Conservation (phyloP, 2,329 filamentous ascomycete species). For the Zasmidium citrigriseum region DNA sequence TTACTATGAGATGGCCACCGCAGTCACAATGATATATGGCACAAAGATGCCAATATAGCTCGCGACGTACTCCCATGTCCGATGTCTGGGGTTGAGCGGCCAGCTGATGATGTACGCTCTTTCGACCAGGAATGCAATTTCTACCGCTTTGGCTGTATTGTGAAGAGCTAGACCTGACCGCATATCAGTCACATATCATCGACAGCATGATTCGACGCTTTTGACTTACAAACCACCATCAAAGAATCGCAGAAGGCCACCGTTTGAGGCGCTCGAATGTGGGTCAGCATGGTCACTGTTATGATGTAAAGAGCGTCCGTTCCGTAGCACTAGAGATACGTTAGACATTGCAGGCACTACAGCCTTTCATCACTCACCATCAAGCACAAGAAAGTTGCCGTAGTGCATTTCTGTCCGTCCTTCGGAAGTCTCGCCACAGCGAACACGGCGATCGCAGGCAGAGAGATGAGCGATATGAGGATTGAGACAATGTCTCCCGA, state of each 20-base stretch:
- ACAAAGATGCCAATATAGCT: slow-evolving; percentile 9
- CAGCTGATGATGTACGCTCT: slow-evolving; percentile 17
- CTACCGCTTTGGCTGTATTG: slow-evolving; percentile 9
- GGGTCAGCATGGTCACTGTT: slow-evolving; percentile 5
- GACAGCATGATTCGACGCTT: neutral
- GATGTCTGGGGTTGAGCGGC: slow-evolving; percentile 2
- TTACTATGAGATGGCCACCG: slow-evolving; percentile 6
- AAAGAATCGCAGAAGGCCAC: slow-evolving; percentile 6
- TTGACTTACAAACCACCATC: slow-evolving; percentile 10
- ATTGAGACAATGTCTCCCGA: slow-evolving; percentile 13
- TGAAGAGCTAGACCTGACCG: slow-evolving; percentile 4
- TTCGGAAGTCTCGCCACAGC: slow-evolving; percentile 2
- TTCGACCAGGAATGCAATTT: slow-evolving; percentile 14
- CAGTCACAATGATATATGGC: slow-evolving; percentile 6
- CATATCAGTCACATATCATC: neutral
- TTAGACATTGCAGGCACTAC: neutral
- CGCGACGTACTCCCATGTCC: slow-evolving; percentile 9
- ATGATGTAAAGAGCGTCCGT: slow-evolving; percentile 9
- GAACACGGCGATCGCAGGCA: slow-evolving; percentile 15
- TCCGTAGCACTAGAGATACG: slow-evolving; percentile 7
- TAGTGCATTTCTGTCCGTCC: neutral
- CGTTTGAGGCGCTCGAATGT: slow-evolving; percentile 2
- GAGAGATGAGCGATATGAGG: slow-evolving; percentile 11
- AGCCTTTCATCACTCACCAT: neutral
- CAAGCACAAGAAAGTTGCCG: neutral